These are phyloP conservation scores for Blepharisma stoltei DNA, from an alignment of 73 alveolate species.

Conservation along the genomic window DNA sequence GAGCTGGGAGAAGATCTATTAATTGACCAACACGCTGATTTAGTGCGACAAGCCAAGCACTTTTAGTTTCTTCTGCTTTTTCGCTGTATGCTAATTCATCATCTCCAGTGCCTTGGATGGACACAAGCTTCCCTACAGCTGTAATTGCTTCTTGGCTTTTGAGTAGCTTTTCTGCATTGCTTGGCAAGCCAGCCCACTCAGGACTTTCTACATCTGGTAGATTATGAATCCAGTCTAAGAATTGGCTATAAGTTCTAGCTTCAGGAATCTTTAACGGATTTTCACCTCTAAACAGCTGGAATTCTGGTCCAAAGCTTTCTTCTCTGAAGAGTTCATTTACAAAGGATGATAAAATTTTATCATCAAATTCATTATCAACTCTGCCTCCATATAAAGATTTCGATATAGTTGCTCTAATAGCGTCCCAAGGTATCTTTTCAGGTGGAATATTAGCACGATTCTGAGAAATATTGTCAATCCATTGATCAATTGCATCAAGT, in stretches of 20 bases:
- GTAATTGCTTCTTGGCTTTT: conserved; percentile 71
- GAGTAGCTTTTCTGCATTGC: conserved; percentile 90
- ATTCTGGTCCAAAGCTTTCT: conserved; percentile 68
- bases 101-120: conserved; percentile 84
- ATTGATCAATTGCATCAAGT: conserved; percentile 96
- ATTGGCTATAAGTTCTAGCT: conserved; percentile 71
- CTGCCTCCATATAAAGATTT: conserved; percentile 96
- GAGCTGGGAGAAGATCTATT: conserved; percentile 59
- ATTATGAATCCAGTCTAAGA: conserved; percentile 81
- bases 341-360: conserved; percentile 84
- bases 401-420: conserved; percentile 66
- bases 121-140: conserved; percentile 57
- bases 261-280: conserved; percentile 83
- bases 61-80: conserved; percentile 62
- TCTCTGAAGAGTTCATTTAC: conserved; percentile 86
- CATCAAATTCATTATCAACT: conserved; percentile 98
- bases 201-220: conserved; percentile 93
- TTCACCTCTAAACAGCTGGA: conserved; percentile 71
- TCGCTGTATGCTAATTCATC: conserved; percentile 71
- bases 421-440: conserved; percentile 99
- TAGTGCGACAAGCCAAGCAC: conserved; percentile 76
- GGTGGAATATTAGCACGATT: conserved; percentile 74
- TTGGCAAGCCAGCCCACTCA: conserved; percentile 95
- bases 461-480: conserved; percentile 87
- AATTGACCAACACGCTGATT: conserved; percentile 64